Base-by-base conservation (phyloP, 83 land plant genomes). In the Diphasiastrum complanatum region DNA sequence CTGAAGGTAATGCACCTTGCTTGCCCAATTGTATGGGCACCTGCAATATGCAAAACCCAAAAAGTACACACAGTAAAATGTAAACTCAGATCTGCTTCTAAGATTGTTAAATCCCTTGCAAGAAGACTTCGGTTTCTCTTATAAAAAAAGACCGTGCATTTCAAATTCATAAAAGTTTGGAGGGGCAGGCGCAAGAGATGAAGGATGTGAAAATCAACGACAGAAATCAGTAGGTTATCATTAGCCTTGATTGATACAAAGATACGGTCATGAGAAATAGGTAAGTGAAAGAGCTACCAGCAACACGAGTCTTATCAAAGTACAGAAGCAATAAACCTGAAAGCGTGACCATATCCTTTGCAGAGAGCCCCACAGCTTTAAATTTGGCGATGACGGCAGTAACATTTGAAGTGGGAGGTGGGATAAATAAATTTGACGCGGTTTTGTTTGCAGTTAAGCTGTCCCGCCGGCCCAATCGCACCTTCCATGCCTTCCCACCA, bases 281-380 rank as follows among this genome's bases (percentile, higher is more conserved):
- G n/a, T n/a, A n/a, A n/a, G n/a, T n/a, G n/a, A n/a, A n/a, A n/a
- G n/a, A n/a, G n/a, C n/a, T n/a, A n/a, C n/a, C n/a, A n/a, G n/a
- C n/a, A n/a, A n/a, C n/a, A n/a, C n/a, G n/a, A n/a, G n/a, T n/a
- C n/a, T n/a, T n/a, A n/a, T n/a, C n/a, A n/a, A n/a, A n/a, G n/a
- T n/a, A n/a, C 0, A n/a, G 4, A 25, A 28, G 4, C 1, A 28
- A 3, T 3, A 6, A 49, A 6, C 78, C 80, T 18, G 78, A 77
- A 23, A 77, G 68, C 19, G 67, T 70, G 1, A 64, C 58, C 73
- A 78, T 50, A 16, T 78, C 74, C 16, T 49, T 40, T 1, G 74
- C 51, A 35, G 20, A 63, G 16, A 78, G 65, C 8, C 79, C 74
- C 29, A 61, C 47, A 23, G 47, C 55, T 1, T 45, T 19, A 59